Percentiles rank a stretch among this genome's conserved stretches.
These are phyloP conservation scores for Curvularia eragrostidis DNA, from an alignment of 2,329 filamentous ascomycete genomes.

Conservation along the genomic window DNA sequence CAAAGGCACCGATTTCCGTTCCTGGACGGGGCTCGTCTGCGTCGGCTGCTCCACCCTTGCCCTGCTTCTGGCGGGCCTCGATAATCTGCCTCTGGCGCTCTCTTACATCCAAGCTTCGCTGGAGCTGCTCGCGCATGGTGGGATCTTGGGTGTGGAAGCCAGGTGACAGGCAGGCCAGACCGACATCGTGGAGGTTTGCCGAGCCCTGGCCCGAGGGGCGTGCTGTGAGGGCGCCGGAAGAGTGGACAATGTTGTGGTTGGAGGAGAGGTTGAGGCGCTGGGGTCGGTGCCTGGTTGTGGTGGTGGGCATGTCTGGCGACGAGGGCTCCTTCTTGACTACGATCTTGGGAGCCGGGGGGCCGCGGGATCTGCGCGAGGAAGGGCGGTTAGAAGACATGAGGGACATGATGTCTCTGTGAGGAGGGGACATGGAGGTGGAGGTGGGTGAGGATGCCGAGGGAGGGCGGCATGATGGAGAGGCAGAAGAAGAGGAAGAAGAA, in stretches of 20 bases:
- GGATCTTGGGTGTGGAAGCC: slow-evolving; percentile 97
- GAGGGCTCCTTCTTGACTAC: slow-evolving; percentile 95
- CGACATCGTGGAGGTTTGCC: slow-evolving; percentile 85
- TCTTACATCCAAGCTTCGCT: slow-evolving; percentile 89
- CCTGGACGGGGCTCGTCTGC: slow-evolving; percentile 40
- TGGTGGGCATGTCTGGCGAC: slow-evolving; percentile 78
- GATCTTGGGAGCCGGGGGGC: slow-evolving; percentile 72
- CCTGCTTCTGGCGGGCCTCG: slow-evolving; percentile 85
- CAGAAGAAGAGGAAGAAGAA: slow-evolving; percentile 14
- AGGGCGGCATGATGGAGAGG: slow-evolving; percentile 29
- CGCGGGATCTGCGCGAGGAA: slow-evolving; percentile 58
- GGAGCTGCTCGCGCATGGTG: slow-evolving; percentile 93
- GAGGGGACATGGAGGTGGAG: slow-evolving; percentile 38
- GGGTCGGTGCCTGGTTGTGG: slow-evolving; percentile 76
- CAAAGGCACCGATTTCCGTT: slow-evolving; percentile 52
- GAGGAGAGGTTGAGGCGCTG: slow-evolving; percentile 81
- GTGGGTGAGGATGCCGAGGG: slow-evolving; percentile 33
- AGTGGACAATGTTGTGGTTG: slow-evolving; percentile 53
- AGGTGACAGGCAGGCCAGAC: slow-evolving; percentile 90
- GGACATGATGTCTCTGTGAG: slow-evolving; percentile 30
- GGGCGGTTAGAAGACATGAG: slow-evolving; percentile 50
- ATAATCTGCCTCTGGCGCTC: slow-evolving; percentile 96
- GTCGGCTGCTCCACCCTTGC: slow-evolving; percentile 55
- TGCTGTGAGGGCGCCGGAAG: slow-evolving; percentile 60
- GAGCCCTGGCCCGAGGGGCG: slow-evolving; percentile 75